phyloP scores from a whole-genome alignment of 257 asterid species.

The Datura wrightii region DNA sequence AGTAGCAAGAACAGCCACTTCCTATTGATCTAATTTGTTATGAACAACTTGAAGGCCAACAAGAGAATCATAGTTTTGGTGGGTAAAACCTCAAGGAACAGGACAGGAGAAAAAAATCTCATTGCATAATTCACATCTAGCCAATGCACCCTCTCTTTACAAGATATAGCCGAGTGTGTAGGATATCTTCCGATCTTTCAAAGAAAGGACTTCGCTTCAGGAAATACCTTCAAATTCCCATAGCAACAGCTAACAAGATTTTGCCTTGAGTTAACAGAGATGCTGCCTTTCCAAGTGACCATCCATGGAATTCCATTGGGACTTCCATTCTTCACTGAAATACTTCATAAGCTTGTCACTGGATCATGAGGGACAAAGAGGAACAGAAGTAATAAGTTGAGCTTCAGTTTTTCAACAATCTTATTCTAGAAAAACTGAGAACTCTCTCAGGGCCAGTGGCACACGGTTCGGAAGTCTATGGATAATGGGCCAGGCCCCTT shows the following conservation, averaged over 20 bases:
- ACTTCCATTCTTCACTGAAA: background rate
- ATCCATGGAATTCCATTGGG: background rate
- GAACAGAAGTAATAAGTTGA: background rate
- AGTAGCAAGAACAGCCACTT: background rate
- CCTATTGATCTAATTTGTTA: background rate
- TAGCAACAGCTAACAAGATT: background rate
- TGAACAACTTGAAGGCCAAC: background rate
- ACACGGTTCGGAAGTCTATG: no score
- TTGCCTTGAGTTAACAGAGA: background rate
- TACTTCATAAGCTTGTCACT: background rate
- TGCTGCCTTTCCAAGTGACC: background rate
- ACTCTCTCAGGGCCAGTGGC: background rate
- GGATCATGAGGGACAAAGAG: background rate
- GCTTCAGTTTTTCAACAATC: slow-evolving; percentile 8
- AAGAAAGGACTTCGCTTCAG: background rate
- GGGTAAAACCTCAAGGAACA: background rate
- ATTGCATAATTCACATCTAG: background rate
- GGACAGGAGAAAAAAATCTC: background rate
- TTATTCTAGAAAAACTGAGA: background rate
- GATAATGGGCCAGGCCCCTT: background rate
- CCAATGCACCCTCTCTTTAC: background rate
- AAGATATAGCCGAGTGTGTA: background rate
- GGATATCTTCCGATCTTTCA: background rate
- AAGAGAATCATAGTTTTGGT: background rate
- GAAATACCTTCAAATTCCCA: background rate